Evolutionary conservation across 2,329 filamentous ascomycete species (phyloP).

Genomic region (Trichophyton simii): DNA sequence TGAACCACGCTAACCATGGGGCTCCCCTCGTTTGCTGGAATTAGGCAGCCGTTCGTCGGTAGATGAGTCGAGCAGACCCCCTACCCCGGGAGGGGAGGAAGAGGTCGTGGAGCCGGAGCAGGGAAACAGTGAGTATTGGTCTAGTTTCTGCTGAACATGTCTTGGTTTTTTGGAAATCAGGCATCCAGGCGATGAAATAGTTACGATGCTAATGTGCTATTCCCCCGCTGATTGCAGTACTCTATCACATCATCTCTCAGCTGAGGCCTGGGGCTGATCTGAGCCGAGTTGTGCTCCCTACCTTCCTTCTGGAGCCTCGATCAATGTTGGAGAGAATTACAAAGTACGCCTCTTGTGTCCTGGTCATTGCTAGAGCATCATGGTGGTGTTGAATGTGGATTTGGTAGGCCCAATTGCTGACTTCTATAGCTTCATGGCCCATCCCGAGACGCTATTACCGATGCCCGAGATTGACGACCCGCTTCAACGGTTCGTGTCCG

Average conservation of each 20-base stretch:
- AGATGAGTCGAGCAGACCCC: conserved; percentile 38
- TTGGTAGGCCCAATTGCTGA: neutral
- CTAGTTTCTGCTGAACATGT: neutral
- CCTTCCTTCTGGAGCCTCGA: conserved; percentile 92
- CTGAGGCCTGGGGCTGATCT: conserved; percentile 89
- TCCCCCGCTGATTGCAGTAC: conserved; percentile 45
- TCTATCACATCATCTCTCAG: conserved; percentile 94
- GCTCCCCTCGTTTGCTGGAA: conserved; percentile 4
- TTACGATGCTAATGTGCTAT: neutral
- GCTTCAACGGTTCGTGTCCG: conserved; percentile 75
- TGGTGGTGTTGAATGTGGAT: neutral
- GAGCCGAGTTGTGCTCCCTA: conserved; percentile 85
- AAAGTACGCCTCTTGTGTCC: conserved; percentile 51
- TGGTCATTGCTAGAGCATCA: neutral
- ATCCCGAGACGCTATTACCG: conserved; percentile 85
- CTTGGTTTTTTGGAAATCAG: neutral
- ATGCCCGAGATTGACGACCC: conserved; percentile 84
- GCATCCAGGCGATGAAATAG: neutral
- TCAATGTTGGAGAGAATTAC: conserved; percentile 98
- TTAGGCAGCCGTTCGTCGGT: conserved; percentile 43
- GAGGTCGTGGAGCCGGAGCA: conserved; percentile 82
- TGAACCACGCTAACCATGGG: conserved; percentile 7
- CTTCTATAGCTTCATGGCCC: conserved; percentile 84
- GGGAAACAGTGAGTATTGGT: conserved; percentile 61
- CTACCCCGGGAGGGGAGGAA: conserved; percentile 47